Conservation (phyloP, 1,284 basidiomycete genomes). For the Flammula alnicola region DNA sequence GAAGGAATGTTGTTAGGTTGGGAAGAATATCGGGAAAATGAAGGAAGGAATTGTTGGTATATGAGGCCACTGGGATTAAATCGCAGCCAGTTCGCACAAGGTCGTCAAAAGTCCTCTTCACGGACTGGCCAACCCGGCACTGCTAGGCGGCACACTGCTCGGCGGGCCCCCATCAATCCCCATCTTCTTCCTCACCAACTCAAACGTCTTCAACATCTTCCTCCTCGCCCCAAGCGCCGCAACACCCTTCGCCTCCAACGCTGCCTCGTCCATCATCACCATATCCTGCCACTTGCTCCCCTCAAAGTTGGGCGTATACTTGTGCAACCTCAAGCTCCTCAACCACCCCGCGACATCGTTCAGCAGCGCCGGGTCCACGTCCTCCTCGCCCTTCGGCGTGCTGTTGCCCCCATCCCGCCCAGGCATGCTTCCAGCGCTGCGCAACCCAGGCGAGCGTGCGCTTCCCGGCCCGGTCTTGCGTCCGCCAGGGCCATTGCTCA, state of each 20-base stretch:
- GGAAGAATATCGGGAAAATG: background rate
- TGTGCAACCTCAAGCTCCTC: slow-evolving; percentile 92
- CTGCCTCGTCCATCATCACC: slow-evolving; percentile 89
- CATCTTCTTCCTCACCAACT: slow-evolving; percentile 83
- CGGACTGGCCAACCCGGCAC: too few species aligned
- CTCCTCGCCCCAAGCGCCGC: slow-evolving; percentile 94
- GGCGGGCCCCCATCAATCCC: slow-evolving; percentile 59
- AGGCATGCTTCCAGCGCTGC: slow-evolving; percentile 58
- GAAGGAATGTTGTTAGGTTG: slow-evolving; percentile 1
- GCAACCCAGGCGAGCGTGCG: slow-evolving; percentile 57
- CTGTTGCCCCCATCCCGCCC: slow-evolving; percentile 38
- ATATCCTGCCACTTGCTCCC: slow-evolving; percentile 92
- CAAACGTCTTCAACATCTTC: slow-evolving; percentile 95
- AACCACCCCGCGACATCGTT: slow-evolving; percentile 93
- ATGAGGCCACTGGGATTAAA: background rate
- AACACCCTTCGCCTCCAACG: slow-evolving; percentile 92
- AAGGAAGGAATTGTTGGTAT: slow-evolving; percentile 2
- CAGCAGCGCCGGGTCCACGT: slow-evolving; percentile 87
- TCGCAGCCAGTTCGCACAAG: too few species aligned
- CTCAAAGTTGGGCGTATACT: slow-evolving; percentile 99
- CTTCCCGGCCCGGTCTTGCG: slow-evolving; percentile 45
- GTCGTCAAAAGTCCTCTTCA: too few species aligned
- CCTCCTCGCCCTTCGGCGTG: slow-evolving; percentile 79
- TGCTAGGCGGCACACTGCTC: slow-evolving; percentile 28
- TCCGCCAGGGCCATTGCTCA: slow-evolving; percentile 1